Evolutionary conservation across 1,139 yeast species (phyloP).

Genomic region (Kodamaea alishanica): DNA sequence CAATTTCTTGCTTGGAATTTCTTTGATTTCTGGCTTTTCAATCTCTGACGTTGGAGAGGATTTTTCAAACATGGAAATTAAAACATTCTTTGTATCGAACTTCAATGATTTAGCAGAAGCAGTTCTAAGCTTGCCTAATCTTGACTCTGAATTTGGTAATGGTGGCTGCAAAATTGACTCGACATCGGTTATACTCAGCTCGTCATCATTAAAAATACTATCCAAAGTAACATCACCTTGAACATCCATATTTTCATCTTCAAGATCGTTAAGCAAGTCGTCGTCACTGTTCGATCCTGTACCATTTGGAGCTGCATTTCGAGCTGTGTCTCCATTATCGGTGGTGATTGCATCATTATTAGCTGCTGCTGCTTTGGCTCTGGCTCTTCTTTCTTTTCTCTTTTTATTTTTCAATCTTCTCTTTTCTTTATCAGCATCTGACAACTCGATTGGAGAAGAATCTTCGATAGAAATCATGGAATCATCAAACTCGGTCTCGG

Average conservation of each 20-base stretch:
- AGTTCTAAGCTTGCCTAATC: conserved; percentile 5
- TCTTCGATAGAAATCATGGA: conserved; percentile 9
- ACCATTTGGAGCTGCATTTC: conserved; percentile 1
- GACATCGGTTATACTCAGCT: conserved; percentile 3
- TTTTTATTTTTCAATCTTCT: conserved; percentile 14
- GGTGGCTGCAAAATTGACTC: conserved; percentile 4
- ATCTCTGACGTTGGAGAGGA: conserved; percentile 12
- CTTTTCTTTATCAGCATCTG: conserved; percentile 14
- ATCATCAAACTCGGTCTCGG: conserved; percentile 13
- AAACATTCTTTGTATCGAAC: conserved; percentile 10
- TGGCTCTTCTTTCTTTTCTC: conserved; percentile 15
- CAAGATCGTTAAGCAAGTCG: conserved; percentile 3
- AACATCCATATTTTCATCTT: conserved; percentile 1
- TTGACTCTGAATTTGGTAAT: conserved; percentile 2
- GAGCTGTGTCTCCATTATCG: conserved; percentile 4
- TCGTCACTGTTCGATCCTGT: conserved; percentile 5
- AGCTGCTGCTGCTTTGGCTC: conserved; percentile 7
- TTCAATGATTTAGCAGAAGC: conserved; percentile 6
- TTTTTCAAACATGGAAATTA: conserved; percentile 7
- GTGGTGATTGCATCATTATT: conserved; percentile 2
- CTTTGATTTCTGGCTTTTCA: conserved; percentile 5
- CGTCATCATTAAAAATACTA: conserved; percentile 13
- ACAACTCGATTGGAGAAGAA: conserved; percentile 4
- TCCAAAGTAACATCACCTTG: conserved; percentile 11
- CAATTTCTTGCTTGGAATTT: conserved; percentile 7